Evolutionary conservation across 75 land plant genomes (phyloP), one percentile per base, ranked within the genome.

Genomic region (Picea glauca): DNA sequence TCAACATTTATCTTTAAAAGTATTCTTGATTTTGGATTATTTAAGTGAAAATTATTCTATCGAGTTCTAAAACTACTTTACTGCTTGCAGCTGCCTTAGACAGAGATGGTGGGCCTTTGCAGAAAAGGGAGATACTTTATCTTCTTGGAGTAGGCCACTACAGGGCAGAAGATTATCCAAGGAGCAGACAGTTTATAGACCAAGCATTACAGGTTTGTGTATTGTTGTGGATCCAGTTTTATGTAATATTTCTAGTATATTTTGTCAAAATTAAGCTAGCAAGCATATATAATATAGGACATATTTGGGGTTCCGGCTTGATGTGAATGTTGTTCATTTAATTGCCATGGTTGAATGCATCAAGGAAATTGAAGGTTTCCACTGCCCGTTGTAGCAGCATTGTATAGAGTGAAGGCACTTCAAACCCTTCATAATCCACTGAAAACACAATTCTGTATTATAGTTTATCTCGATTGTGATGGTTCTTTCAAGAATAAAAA

Each of bases 71-170:
- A 38, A 38, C 5, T 67, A 67, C 43, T 38, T 15, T 40, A 35
- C 46, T 68, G 20, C 63, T 79, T 74, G 83, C 96, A 93, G 98
- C 92, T 62, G 82, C 92, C 43, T 76, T 93, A 79, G 81, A 74
- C 14, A 83, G 74, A 38, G 73, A 78, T 13, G 68, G 70, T 77
- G 93, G 83, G 31, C 82, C 91, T 26, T 62, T 80, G 70, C 85
- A 91, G 78, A 83, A 81, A 76, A 85, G 97, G 78, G 99, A 96
- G 83, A 87, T 85, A 76, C 78, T 93, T 18, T 96, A 96, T 88
- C 87, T 96, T 72, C 90, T 96, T 20, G 99, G 94, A 65, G 96
- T 96, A 76, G 99, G 96, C 18, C 83, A 93, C 72, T 96, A 81
- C 77, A 85, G 99, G 83, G 88, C 86, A 81, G 91, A 86, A 58